Evolutionary conservation across 768 basidiomycete species (phyloP), one percentile per base, ranked within the genome.

Genomic region (Calocybe gangraenosa): DNA sequence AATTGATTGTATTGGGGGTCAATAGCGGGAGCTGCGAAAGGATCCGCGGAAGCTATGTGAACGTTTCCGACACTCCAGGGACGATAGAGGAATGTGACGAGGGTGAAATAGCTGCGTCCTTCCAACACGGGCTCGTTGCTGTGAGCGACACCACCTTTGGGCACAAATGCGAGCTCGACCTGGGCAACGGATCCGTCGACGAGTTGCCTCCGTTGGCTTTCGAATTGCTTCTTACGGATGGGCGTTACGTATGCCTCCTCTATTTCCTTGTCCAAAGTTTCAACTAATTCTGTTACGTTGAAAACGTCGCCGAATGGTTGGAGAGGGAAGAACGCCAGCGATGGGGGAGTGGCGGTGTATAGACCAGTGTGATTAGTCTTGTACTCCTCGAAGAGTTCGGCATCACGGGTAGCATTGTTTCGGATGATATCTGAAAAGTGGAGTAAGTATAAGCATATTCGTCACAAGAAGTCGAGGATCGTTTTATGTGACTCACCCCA

Each of bases 1-100:
- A 48, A 47, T 25, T 52, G 17, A 15, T 47, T 52, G 44, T 53
- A 57, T 13, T 45, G 47, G 23, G 49, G 52, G 22, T 61, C 54
- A 17, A 56, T 47, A 21, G 48, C 38, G 11, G 58, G 54, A 10
- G 30, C n/a, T 2, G 51, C 50, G 35, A 44, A 42, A 17, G 56
- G 59, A 39, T 61, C 51, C 7, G 47, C 40, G 34, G 51, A 49
- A 40, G 48, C 49, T 35, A 61, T 58, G 35, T 54, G 54, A 10
- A 55, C 51, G 20, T 46, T 51, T 11, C 55, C 51, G 3, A 34
- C 31, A 20, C 52, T 52, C n/a, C 41, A 50, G 11, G 58, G 54
- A 30, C 46, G 56, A 7, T 41, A 33, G 15, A 50, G 28, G 46
- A 49, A 50, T 22, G 47, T 51, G 44, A 56, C 44, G 21, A 45